Conservation (phyloP, 305 asterid genomes). For the Ajuga reptans region DNA sequence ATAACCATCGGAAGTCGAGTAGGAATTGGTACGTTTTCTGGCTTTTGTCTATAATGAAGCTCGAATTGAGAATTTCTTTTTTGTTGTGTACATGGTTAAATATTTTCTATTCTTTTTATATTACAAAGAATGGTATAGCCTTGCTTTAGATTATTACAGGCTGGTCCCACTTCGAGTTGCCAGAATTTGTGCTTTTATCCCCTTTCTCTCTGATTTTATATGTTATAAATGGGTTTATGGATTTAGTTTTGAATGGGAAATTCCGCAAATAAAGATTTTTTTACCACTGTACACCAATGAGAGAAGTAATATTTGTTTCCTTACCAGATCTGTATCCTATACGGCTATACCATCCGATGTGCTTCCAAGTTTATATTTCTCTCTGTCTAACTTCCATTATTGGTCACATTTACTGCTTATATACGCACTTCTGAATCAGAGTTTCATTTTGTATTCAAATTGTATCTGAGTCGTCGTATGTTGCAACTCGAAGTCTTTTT, state of each 20-base stretch:
- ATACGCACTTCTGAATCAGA: not conserved
- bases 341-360: not conserved
- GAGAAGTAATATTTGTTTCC: not conserved
- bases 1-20: constrained; percentile 72
- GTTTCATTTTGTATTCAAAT: constrained; percentile 1
- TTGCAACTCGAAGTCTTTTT: not conserved
- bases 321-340: not conserved
- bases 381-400: not conserved
- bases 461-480: not conserved
- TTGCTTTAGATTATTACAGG: not conserved
- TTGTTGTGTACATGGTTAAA: not conserved
- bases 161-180: not conserved
- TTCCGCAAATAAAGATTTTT: not conserved
- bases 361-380: not conserved
- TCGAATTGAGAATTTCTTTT: constrained; percentile 3
- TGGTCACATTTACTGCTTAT: not conserved
- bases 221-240: not conserved
- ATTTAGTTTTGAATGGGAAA: constrained; percentile 3
- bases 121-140: not conserved
- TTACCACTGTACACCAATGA: constrained; percentile 4
- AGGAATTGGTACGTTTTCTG: constrained; percentile 65
- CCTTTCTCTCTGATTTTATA: not conserved
- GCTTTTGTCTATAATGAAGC: constrained; percentile 11
- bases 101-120: not conserved
- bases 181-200: not conserved